Percentiles rank a stretch among this genome's conserved stretches.
These are phyloP conservation scores for Moricandia moricandioides DNA, from an alignment of 345 rosid genomes.

Conservation along the genomic window DNA sequence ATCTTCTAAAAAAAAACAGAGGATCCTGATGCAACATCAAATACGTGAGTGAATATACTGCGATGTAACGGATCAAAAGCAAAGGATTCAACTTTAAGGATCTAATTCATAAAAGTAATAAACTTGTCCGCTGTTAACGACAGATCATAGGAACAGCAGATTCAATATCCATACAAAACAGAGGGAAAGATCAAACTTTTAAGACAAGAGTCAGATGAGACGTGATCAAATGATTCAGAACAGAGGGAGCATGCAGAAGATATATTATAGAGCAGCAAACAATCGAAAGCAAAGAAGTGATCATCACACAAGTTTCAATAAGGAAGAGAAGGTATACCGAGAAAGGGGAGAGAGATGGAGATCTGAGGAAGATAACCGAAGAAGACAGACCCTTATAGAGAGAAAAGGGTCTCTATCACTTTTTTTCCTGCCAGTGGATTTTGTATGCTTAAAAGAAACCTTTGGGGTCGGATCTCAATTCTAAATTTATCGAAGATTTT, in stretches of 20 bases:
- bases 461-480: constrained; percentile 32
- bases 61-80: constrained; percentile 12
- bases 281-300: not conserved
- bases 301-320: not conserved
- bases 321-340: constrained; percentile 21
- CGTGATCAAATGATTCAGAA: not conserved
- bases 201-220: constrained; percentile 4
- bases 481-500: constrained; percentile 27
- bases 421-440: not conserved
- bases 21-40: constrained; percentile 27
- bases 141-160: constrained; percentile 16
- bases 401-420: constrained; percentile 6
- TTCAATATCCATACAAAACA: not conserved
- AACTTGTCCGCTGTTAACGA: not conserved
- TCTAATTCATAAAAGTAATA: not conserved
- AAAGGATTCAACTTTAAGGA: constrained; percentile 25
- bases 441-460: constrained; percentile 3
- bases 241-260: not conserved
- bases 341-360: constrained; percentile 27
- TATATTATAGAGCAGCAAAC: not conserved
- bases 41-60: not conserved
- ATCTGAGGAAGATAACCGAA: constrained; percentile 27
- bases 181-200: not conserved
- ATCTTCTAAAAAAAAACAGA: constrained; percentile 36
- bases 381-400: constrained; percentile 27